phyloP scores from a whole-genome alignment of 148 eudicot genomes.

The Vaccinium darrowii region DNA sequence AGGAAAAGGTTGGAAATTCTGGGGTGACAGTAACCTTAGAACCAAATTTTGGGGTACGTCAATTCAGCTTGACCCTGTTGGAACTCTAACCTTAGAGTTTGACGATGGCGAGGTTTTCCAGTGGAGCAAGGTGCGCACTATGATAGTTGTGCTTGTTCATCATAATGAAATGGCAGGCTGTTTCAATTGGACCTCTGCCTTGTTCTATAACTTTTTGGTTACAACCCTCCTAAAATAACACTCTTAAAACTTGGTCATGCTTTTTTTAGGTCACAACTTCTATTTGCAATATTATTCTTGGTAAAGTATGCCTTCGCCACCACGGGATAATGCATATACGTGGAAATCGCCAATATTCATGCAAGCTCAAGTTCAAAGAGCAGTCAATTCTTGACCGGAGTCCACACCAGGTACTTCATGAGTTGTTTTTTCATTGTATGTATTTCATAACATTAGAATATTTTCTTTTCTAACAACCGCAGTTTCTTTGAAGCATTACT shows the following conservation, averaged over 20 bases:
- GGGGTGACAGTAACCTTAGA: slow-evolving; percentile 89
- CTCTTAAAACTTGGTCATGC: neutral
- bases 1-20: slow-evolving; percentile 96
- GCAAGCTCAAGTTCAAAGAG: slow-evolving; percentile 90
- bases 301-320: slow-evolving; percentile 84
- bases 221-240: neutral
- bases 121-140: slow-evolving; percentile 79
- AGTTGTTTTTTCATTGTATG: neutral
- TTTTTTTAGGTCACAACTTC: slow-evolving; percentile 78
- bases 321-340: slow-evolving; percentile 86
- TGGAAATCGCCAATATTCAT: slow-evolving; percentile 75
- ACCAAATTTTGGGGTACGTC: slow-evolving; percentile 95
- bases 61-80: slow-evolving; percentile 97
- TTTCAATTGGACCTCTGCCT: neutral
- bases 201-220: neutral
- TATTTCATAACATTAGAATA: neutral
- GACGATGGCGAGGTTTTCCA: slow-evolving; percentile 91
- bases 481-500: neutral
- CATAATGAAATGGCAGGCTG: neutral
- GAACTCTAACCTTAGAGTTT: slow-evolving; percentile 72
- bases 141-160: slow-evolving; percentile 1
- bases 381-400: slow-evolving; percentile 81
- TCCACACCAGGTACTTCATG: slow-evolving; percentile 75
- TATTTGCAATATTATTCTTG: slow-evolving; percentile 85
- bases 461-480: neutral